Base-by-base conservation (phyloP, 2,329 filamentous ascomycete genomes). In the Epicoccum sorghinum region DNA sequence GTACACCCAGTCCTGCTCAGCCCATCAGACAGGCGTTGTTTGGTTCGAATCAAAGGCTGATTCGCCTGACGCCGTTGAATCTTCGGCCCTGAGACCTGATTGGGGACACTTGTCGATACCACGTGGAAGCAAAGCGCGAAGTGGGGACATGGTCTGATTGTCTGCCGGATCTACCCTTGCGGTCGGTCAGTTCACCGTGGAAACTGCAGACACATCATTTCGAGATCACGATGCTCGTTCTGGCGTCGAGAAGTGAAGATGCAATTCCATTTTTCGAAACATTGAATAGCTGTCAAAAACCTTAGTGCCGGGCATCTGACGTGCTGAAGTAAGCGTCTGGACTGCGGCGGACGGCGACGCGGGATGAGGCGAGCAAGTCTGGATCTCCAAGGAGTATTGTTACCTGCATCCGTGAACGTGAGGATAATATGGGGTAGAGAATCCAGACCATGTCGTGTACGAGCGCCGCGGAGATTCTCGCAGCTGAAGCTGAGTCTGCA, bases 151-250 rank as follows among this genome's bases (percentile, higher is more conserved):
- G 42, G 42, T 25, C 42, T 45, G 42, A 45, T 45, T 32, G 44
- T 47, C 23, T 36, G 44, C 44, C 44, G 44, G 44, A 45, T 51
- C 47, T 51, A 51, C 40, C 47, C 47, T 51, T 43, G 32, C 4
- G 9, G 32, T 35, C 33, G 40, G 40, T 33, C 40, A 43, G 10
- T 37, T 50, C 41, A 47, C 9, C 23, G 7, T 33, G 23, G 23
- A 43, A 23, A 35, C 29, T 4, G 18, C 8, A 14, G 13, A 12
- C 14, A 43, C 7, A 10, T 32, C 22, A 12, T 30, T 42, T 25
- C 25, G n/a, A 24, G 4, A 10, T 36, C 13, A n/a, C 18, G 22
- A 35, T 36, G 30, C 2, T 13, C 13, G 8, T 24, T 25, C 29
- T 32, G 24, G 42, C 7, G 33, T 32, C 14, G 42, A 22, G 29